A percentile compares a stretch with the other conserved stretches of the same genome.
These are phyloP conservation scores for Boeremia exigua DNA, from an alignment of 2,329 filamentous ascomycete species.

Conservation along the genomic window DNA sequence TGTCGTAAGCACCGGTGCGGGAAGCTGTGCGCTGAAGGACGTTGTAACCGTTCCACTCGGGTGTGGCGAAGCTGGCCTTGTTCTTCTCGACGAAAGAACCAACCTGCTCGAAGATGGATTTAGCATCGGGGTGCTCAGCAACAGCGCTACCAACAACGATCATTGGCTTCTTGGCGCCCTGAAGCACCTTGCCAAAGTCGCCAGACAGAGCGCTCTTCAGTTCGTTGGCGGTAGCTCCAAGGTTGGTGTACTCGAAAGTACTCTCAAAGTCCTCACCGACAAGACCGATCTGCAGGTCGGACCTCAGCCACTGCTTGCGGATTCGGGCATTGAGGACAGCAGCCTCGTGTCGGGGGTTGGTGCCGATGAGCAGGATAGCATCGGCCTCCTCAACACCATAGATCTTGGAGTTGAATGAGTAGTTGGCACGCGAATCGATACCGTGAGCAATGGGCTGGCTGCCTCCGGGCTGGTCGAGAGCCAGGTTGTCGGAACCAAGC, in stretches of 20 bases:
- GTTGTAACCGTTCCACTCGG: conserved; percentile 98
- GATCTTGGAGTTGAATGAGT: conserved; percentile 95
- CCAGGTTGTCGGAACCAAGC: conserved; percentile 94
- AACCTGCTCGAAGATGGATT: conserved; percentile 90
- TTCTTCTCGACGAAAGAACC: conserved; percentile 94
- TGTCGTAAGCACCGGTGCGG: conserved; percentile 89
- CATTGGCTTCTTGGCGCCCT: conserved; percentile 88
- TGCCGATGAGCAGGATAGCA: conserved; percentile 88
- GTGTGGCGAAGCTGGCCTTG: conserved; percentile 81
- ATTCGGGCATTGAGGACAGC: conserved; percentile 95
- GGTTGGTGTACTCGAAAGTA: conserved; percentile 93
- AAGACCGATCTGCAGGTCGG: conserved; percentile 89
- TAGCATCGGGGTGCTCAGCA: conserved; percentile 88
- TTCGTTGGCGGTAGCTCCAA: conserved; percentile 78
- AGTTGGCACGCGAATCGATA: conserved; percentile 91
- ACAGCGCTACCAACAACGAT: conserved; percentile 93
- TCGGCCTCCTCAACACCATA: conserved; percentile 94
- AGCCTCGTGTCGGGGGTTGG: conserved; percentile 94
- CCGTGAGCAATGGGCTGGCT: conserved; percentile 87
- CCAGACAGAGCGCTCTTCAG: conserved; percentile 87
- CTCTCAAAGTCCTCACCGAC: conserved; percentile 91
- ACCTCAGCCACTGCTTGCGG: conserved; percentile 95
- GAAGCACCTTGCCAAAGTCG: conserved; percentile 90
- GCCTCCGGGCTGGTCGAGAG: conserved; percentile 86
- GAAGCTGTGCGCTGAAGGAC: conserved; percentile 93